phyloP scores from a whole-genome alignment of 1,284 basidiomycete species.

The Cryptococcus floricola region DNA sequence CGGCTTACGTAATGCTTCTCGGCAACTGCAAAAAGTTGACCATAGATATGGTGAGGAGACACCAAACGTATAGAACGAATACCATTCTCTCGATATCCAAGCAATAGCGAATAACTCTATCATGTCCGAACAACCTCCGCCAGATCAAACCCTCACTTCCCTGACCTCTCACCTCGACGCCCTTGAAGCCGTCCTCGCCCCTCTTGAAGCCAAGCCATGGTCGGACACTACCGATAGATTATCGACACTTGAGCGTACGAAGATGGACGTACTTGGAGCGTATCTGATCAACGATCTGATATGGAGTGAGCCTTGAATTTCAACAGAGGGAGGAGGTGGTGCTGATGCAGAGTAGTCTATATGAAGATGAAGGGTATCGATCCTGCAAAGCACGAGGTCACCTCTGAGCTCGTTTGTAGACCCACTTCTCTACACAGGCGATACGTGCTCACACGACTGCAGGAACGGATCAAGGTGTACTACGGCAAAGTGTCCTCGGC shows the following conservation, averaged over 20 bases:
- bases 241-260: conserved; percentile 30
- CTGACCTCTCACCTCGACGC: conserved; percentile 11
- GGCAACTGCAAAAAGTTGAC: too few species aligned
- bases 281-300: conserved; percentile 44
- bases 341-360: conserved; percentile 30
- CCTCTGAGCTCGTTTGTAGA: conserved; percentile 29
- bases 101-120: not conserved
- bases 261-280: conserved; percentile 39
- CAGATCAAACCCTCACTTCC: conserved; percentile 3
- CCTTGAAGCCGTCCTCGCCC: conserved; percentile 18
- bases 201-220: conserved; percentile 17
- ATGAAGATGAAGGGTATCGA: conserved; percentile 42
- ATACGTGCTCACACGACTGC: not conserved
- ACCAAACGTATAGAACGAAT: too few species aligned
- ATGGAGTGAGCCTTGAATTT: conserved; percentile 34
- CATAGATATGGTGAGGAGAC: too few species aligned
- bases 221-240: conserved; percentile 15
- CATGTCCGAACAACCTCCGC: conserved; percentile 1
- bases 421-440: not conserved
- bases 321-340: not conserved
- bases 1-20: too few species aligned
- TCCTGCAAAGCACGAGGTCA: conserved; percentile 41
- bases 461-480: conserved; percentile 42
- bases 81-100: too few species aligned
- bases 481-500: conserved; percentile 38